Base-by-base conservation (phyloP, 768 basidiomycete species). In the Lentinula guzmanii region DNA sequence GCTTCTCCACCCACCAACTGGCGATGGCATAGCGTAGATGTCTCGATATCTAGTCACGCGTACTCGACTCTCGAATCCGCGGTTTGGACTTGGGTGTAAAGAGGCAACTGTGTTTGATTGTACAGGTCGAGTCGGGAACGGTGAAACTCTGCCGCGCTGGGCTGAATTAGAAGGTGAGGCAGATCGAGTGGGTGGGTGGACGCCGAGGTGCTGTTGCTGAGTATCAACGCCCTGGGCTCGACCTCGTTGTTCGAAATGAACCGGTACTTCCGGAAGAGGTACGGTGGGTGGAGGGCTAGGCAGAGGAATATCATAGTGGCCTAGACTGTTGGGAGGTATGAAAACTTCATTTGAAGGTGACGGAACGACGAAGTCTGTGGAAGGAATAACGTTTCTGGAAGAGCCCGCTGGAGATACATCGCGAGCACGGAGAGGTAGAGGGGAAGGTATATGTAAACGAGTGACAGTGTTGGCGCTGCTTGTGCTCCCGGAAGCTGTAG, bases 81-180 rank as follows among this genome's bases (percentile, higher is more conserved):
- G 33, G 65, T 62, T 34, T 63, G 69, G 50, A 68, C 60, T 28
- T 66, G 65, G 46, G 61, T 56, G 5, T 65, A 35, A 65, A 66
- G 58, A 59, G 64, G 39, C 53, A 70, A 53, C 61, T 37, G 31
- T 46, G 28, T 16, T 35, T 15, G 52, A 69, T 5, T 74, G 60
- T n/a, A 81, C 63, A 18, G 81, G 81, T 9, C 70, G 71, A n/a
- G 75, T 56, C 24, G 84, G 83, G 71, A 85, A 84, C 0, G 84
- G 82, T 13, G 75, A 64, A 65, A 82, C 78, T 42, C 77, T 75
- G 11, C 83, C 84, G 15, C 84, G 74, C 62, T 76, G 76, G 33
- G 58, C 43, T 35, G 48, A 21, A 34, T 31, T 33, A 5, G 34
- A 31, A 52, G 58, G 62, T 11, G 62, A 59, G 50, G 50, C 15